Percentiles rank a stretch among this genome's conserved stretches.
Conservation (phyloP, 179 eudicot genomes). For the Drosera spatulata region DNA sequence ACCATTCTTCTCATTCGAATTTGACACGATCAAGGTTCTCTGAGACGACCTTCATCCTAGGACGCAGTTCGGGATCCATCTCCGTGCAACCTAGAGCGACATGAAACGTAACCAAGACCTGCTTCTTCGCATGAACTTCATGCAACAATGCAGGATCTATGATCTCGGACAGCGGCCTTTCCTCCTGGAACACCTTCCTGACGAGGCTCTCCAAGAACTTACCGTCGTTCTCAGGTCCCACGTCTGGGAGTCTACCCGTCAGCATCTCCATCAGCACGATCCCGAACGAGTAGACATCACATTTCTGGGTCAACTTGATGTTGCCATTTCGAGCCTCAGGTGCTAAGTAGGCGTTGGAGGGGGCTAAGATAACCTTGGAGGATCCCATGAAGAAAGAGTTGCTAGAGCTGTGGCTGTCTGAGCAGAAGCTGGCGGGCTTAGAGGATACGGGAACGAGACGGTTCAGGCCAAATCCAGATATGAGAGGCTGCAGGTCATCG, state of each 20-base stretch:
- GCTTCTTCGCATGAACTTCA: slow-evolving; percentile 74
- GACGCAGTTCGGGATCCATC: slow-evolving; percentile 64
- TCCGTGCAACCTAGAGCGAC: slow-evolving; percentile 74
- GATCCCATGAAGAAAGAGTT: slow-evolving; percentile 12
- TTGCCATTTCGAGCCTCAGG: slow-evolving; percentile 46
- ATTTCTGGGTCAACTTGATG: slow-evolving; percentile 44
- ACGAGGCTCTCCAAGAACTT: slow-evolving; percentile 45
- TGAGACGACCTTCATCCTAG: slow-evolving; percentile 62
- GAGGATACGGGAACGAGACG: slow-evolving; percentile 40
- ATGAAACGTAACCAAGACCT: slow-evolving; percentile 71
- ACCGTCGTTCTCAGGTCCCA: slow-evolving; percentile 30
- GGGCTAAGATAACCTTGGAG: slow-evolving; percentile 21
- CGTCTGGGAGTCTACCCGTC: slow-evolving; percentile 49
- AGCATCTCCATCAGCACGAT: slow-evolving; percentile 70
- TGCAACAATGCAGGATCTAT: slow-evolving; percentile 63
- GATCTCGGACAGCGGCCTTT: slow-evolving; percentile 63
- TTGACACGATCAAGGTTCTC: slow-evolving; percentile 64
- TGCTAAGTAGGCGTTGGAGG: slow-evolving; percentile 38
- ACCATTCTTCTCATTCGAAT: slow-evolving; percentile 18
- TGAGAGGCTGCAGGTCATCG: slow-evolving; percentile 51
- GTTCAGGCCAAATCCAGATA: slow-evolving; percentile 72
- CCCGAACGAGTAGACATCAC: slow-evolving; percentile 80
- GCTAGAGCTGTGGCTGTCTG: slow-evolving; percentile 28
- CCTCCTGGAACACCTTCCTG: slow-evolving; percentile 64
- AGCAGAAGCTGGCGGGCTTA: slow-evolving; percentile 22